These are phyloP conservation scores for Nicotiana paniculata DNA, from an alignment of 257 asterid genomes.

Conservation along the genomic window DNA sequence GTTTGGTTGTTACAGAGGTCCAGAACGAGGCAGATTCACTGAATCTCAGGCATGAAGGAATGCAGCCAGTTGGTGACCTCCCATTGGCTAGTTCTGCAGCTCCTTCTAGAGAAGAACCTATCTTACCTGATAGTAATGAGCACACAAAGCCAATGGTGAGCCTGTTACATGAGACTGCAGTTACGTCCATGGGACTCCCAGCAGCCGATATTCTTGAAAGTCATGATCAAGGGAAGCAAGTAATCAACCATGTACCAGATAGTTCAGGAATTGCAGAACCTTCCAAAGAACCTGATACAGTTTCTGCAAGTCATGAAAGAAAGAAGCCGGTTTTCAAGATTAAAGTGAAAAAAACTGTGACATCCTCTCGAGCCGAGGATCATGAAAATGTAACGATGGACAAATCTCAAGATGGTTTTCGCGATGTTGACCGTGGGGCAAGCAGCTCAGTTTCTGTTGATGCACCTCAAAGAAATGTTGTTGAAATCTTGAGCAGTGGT, in stretches of 20 bases:
- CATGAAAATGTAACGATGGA: conserved; percentile 27
- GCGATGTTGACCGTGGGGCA: conserved; percentile 64
- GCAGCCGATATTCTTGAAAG: not conserved
- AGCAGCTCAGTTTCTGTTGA: conserved; percentile 87
- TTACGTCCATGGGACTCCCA: conserved; percentile 12
- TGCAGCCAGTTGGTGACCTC: conserved; percentile 16
- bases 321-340: conserved; percentile 76
- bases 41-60: conserved; percentile 21
- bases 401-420: conserved; percentile 37
- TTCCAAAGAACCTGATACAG: conserved; percentile 43
- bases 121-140: conserved; percentile 10
- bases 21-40: conserved; percentile 22
- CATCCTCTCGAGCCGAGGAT: conserved; percentile 57
- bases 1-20: conserved; percentile 21
- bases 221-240: conserved; percentile 21
- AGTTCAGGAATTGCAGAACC: conserved; percentile 29
- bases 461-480: conserved; percentile 54
- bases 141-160: conserved; percentile 4
- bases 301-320: conserved; percentile 47
- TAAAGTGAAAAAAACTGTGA: conserved; percentile 65
- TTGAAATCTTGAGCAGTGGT: conserved; percentile 50
- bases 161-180: conserved; percentile 16
- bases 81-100: conserved; percentile 11
- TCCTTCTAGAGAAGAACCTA: conserved; percentile 7
- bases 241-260: conserved; percentile 21